Percentiles rank a stretch among this genome's conserved stretches.
phyloP scores from a whole-genome alignment of 108 stramenopile species.

The Cyclotella baltica region DNA sequence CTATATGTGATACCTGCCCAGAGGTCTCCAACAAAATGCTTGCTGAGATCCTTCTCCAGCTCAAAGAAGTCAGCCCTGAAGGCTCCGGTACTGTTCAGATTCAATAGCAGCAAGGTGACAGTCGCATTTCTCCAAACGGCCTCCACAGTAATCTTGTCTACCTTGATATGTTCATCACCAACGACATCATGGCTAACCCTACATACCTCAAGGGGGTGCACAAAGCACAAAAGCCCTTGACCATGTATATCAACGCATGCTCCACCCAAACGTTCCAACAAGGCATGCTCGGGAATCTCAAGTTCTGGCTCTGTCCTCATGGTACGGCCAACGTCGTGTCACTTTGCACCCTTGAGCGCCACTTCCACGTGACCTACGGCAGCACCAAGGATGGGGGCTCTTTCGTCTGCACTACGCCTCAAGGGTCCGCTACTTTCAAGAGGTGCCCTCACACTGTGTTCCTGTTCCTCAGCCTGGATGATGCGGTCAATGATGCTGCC shows the following conservation, averaged over 20 bases:
- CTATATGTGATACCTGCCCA: not conserved
- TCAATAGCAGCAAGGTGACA: not conserved
- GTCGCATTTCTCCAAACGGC: not conserved
- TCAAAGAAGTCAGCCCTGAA: not conserved
- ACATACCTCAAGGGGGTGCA: too few relatives aligned
- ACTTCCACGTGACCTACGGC: not conserved
- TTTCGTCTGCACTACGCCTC: not conserved
- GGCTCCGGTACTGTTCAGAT: not conserved
- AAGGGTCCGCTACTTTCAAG: not conserved
- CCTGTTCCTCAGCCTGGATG: slow-evolving; percentile 17
- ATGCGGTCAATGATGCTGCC: not conserved
- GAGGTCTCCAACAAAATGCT: not conserved
- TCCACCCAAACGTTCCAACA: not conserved
- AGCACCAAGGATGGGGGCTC: not conserved
- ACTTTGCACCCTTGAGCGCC: not conserved
- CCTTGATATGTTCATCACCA: too few relatives aligned
- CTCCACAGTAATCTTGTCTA: not conserved
- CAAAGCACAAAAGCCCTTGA: too few relatives aligned
- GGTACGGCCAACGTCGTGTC: slow-evolving; percentile 17
- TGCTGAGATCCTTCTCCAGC: slow-evolving; percentile 6
- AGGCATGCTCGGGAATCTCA: not conserved
- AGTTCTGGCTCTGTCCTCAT: slow-evolving; percentile 8
- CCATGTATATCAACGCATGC: not conserved
- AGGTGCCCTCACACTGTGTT: slow-evolving; percentile 17
- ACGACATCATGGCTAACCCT: too few relatives aligned